phyloP scores from a whole-genome alignment of 2,329 filamentous ascomycete genomes.

The Thielaviopsis populi region DNA sequence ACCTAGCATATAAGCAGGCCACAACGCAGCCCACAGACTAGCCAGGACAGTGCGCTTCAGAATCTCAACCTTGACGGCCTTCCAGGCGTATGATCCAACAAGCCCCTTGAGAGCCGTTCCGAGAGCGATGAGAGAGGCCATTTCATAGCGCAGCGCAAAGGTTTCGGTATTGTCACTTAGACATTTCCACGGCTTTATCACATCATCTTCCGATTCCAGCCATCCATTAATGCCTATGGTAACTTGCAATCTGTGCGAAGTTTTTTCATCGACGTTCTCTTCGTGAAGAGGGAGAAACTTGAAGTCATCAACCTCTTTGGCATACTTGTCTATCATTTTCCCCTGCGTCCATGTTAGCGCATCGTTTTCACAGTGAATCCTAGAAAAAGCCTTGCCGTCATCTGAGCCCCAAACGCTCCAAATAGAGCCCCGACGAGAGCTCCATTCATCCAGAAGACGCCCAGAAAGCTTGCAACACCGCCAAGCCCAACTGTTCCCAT shows the following conservation, averaged over 20 bases:
- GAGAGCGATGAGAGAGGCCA: conserved; percentile 59
- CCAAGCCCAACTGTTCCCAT: conserved; percentile 77
- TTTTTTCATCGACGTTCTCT: background rate
- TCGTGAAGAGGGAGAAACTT: conserved; percentile 56
- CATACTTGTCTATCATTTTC: conserved; percentile 75
- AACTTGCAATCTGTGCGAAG: conserved; percentile 45
- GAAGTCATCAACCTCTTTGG: conserved; percentile 71
- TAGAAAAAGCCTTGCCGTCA: conserved; percentile 32
- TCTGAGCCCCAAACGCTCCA: conserved; percentile 72
- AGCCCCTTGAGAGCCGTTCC: conserved; percentile 59
- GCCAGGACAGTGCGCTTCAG: conserved; percentile 57
- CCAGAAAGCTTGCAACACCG: conserved; percentile 71
- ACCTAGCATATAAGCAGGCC: conserved; percentile 53
- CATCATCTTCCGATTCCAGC: conserved; percentile 60
- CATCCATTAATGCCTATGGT: conserved; percentile 81
- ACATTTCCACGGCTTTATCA: conserved; percentile 65
- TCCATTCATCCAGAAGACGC: conserved; percentile 71
- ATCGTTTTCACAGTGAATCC: background rate
- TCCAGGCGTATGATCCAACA: conserved; percentile 62
- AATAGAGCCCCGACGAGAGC: conserved; percentile 78
- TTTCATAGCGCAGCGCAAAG: conserved; percentile 74
- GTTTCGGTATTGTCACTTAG: conserved; percentile 58
- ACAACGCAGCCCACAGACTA: conserved; percentile 51
- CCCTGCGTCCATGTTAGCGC: conserved; percentile 30
- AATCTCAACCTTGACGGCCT: conserved; percentile 56